These are phyloP conservation scores for Lithocarpus polystachyus DNA, from an alignment of 306 rosid genomes.

Conservation along the genomic window DNA sequence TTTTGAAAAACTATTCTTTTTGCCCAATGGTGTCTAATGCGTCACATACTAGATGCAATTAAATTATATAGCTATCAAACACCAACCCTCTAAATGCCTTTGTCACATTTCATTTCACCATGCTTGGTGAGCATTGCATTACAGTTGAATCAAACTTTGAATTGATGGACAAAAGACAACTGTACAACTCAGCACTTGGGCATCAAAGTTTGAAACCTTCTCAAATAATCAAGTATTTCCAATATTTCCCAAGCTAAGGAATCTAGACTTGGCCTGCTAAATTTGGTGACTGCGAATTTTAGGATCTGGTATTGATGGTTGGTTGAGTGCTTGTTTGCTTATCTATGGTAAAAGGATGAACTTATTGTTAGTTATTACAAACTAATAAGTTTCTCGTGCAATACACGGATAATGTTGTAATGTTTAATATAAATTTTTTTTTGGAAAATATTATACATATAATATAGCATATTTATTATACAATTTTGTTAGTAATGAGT, in stretches of 20 bases:
- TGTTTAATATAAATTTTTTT: too few species aligned
- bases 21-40: not conserved
- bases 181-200: not conserved
- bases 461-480: too few species aligned
- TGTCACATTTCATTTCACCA: not conserved
- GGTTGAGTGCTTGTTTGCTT: constrained; percentile 47
- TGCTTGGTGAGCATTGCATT: not conserved
- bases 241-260: constrained; percentile 34
- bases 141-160: not conserved
- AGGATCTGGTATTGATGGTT: constrained; percentile 22
- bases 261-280: constrained; percentile 40
- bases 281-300: constrained; percentile 33
- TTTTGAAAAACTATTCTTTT: not conserved
- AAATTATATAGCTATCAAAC: not conserved
- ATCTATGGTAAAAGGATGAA: constrained; percentile 33
- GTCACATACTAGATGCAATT: not conserved
- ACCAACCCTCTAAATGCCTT: not conserved
- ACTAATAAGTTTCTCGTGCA: too few species aligned
- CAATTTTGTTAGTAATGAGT: too few species aligned
- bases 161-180: not conserved
- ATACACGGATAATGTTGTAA: too few species aligned
- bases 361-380: too few species aligned
- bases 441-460: too few species aligned
- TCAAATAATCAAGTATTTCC: constrained; percentile 24
- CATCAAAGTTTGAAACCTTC: not conserved